phyloP scores from a whole-genome alignment of 495 filamentous ascomycete species.

The Parmelia sp. region DNA sequence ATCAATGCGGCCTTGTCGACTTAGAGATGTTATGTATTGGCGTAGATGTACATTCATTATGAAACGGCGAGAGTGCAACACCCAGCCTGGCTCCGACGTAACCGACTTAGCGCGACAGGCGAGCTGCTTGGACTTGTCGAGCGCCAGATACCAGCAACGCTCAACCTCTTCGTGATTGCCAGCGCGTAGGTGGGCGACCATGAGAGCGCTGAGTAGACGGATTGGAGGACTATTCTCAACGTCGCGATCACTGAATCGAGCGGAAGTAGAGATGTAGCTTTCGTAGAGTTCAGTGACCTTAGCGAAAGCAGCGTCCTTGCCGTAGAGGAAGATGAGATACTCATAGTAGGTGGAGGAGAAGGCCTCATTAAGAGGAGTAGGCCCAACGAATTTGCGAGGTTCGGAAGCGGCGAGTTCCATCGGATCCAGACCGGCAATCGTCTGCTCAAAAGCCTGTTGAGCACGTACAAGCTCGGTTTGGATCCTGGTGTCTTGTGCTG shows the following conservation, averaged over 20 bases:
- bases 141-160: slow-evolving; percentile 57
- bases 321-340: slow-evolving; percentile 59
- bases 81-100: slow-evolving; percentile 25
- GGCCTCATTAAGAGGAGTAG: slow-evolving; percentile 29
- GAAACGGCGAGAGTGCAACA: slow-evolving; percentile 52
- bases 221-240: slow-evolving; percentile 41
- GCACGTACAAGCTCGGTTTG: slow-evolving; percentile 19
- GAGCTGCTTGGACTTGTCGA: slow-evolving; percentile 45
- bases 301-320: slow-evolving; percentile 46
- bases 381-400: slow-evolving; percentile 25
- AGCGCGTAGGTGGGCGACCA: slow-evolving; percentile 53
- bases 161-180: slow-evolving; percentile 52
- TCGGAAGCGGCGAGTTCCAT: slow-evolving; percentile 29
- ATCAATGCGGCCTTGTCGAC: slow-evolving; percentile 38
- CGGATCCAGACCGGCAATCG: slow-evolving; percentile 31
- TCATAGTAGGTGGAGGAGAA: slow-evolving; percentile 47
- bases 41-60: slow-evolving; percentile 50
- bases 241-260: slow-evolving; percentile 29
- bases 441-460: slow-evolving; percentile 29
- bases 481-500: slow-evolving; percentile 25
- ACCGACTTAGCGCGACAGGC: slow-evolving; percentile 30
- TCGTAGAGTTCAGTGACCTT: slow-evolving; percentile 52
- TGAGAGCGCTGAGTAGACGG: slow-evolving; percentile 55
- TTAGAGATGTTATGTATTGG: slow-evolving; percentile 55
- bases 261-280: slow-evolving; percentile 37